Conservation (phyloP, 1,284 basidiomycete species). For the Fomitopsis palustris region DNA sequence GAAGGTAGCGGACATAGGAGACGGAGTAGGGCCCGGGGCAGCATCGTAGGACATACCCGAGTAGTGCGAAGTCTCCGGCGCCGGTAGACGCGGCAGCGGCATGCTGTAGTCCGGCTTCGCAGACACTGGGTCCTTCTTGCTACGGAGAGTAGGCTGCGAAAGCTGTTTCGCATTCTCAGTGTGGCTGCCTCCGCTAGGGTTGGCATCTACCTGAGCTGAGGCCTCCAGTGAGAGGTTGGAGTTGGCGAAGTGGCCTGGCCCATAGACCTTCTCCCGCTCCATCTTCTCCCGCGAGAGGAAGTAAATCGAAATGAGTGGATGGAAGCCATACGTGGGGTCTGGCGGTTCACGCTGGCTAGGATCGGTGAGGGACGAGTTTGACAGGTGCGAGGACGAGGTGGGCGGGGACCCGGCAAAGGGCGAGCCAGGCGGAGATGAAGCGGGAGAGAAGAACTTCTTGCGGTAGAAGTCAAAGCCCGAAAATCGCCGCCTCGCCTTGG, state of each 20-base stretch:
- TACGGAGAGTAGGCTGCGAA: conserved; percentile 22
- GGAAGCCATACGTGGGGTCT: conserved; percentile 92
- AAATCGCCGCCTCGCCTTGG: conserved; percentile 65
- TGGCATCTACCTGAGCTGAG: conserved; percentile 18
- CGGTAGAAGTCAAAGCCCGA: conserved; percentile 96
- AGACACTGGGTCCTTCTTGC: conserved; percentile 21
- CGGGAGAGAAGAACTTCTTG: conserved; percentile 80
- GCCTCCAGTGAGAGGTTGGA: conserved; percentile 65
- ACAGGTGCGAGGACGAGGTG: conserved; percentile 50
- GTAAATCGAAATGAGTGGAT: conserved; percentile 95
- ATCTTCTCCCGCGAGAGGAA: conserved; percentile 94
- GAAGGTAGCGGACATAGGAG: conserved; percentile 54
- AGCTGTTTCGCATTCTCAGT: conserved; percentile 26
- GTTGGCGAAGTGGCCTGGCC: conserved; percentile 90
- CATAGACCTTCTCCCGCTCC: conserved; percentile 91
- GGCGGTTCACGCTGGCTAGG: conserved; percentile 42
- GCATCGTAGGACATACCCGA: conserved; percentile 74
- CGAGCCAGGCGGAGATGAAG: conserved; percentile 54
- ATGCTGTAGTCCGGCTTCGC: conserved; percentile 74
- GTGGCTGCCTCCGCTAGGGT: conserved; percentile 22
- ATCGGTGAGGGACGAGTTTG: conserved; percentile 44
- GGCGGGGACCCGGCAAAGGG: conserved; percentile 47
- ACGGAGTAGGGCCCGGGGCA: conserved; percentile 42
- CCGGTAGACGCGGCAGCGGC: conserved; percentile 76
- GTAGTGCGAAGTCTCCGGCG: conserved; percentile 76